Evolutionary conservation across 768 basidiomycete genomes (phyloP), one percentile per base, ranked within the genome.

Genomic region (Suillus americanus): DNA sequence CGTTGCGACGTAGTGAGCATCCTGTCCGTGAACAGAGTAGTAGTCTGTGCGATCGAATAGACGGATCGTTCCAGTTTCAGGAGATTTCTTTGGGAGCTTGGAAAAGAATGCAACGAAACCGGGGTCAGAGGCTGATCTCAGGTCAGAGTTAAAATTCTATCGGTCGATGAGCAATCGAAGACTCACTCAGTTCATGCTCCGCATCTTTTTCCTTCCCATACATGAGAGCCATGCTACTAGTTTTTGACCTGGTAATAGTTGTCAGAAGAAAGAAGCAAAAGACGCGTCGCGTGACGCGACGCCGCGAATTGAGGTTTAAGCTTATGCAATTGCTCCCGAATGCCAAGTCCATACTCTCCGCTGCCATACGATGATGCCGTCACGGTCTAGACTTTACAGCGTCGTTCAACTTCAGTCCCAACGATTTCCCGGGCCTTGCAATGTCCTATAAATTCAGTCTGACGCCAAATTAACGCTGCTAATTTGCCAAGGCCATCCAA

Each of bases 21-120:
- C 96, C 5, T 86, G 78, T 0, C 95, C 95, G 72, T 98, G 94
- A 1, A 88, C 89, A n/a, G 89, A 87, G 79, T 94, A 98, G 77
- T 85, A 98, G 18, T 91, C 88, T 70, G 83, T 84, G 30, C 95
- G 88, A 71, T 89, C 87, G 74, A 99, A 98, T 18, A 99, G 86
- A 16, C 40, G 40, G 16, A 41, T 16, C 40, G 40, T 41, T 41
- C 96, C 97, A 9, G 84, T 84, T 62, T 88, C 88, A 5, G 90
- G 89, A 0, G 89, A 87, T 68, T 90, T 92, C 56, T 79, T 72
- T 0, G 86, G 86, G 6, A 94, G 80, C 50, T 79, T 83, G 10
- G 74, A 72, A 71, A 89, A 92, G 77, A 90, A 92, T 0, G 84
- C 75, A 70, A 90, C 85, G 73, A 97, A 97, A 0, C 91, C 91